These are phyloP conservation scores for Naematelia encephala DNA, from an alignment of 768 basidiomycete genomes.

Conservation along the genomic window DNA sequence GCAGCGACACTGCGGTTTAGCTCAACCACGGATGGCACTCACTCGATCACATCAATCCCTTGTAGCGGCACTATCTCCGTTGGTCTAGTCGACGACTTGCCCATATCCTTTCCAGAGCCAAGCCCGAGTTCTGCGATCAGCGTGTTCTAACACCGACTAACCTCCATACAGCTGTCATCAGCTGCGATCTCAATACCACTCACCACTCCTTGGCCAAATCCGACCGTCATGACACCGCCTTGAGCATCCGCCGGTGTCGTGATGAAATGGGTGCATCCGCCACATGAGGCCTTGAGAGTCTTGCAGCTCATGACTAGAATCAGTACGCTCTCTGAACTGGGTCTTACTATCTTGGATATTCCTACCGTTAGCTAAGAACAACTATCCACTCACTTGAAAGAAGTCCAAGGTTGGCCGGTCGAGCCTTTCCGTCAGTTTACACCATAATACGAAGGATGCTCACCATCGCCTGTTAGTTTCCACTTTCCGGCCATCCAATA, in stretches of 20 bases:
- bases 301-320: constrained; percentile 68
- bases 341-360: constrained; percentile 82
- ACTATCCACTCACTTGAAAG: constrained; percentile 55
- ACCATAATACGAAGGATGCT: constrained; percentile 7
- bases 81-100: constrained; percentile 63
- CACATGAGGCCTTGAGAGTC: constrained; percentile 64
- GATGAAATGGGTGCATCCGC: constrained; percentile 84
- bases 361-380: constrained; percentile 45
- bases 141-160: constrained; percentile 1
- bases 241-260: constrained; percentile 71
- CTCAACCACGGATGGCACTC: constrained; percentile 29
- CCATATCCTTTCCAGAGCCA: constrained; percentile 31
- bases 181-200: constrained; percentile 15
- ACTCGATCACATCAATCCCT: constrained; percentile 80
- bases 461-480: constrained; percentile 93
- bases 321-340: constrained; percentile 1
- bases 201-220: constrained; percentile 48
- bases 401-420: constrained; percentile 81
- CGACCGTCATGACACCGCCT: constrained; percentile 71
- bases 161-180: constrained; percentile 45
- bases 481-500: constrained; percentile 59
- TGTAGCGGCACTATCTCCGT: constrained; percentile 61
- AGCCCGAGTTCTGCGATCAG: constrained; percentile 28
- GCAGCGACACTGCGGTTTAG: constrained; percentile 63
- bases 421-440: constrained; percentile 58